Percentiles rank a stretch among this genome's conserved stretches.
phyloP scores from a whole-genome alignment of 2,329 filamentous ascomycete genomes.

The Colletotrichum higginsianum region DNA sequence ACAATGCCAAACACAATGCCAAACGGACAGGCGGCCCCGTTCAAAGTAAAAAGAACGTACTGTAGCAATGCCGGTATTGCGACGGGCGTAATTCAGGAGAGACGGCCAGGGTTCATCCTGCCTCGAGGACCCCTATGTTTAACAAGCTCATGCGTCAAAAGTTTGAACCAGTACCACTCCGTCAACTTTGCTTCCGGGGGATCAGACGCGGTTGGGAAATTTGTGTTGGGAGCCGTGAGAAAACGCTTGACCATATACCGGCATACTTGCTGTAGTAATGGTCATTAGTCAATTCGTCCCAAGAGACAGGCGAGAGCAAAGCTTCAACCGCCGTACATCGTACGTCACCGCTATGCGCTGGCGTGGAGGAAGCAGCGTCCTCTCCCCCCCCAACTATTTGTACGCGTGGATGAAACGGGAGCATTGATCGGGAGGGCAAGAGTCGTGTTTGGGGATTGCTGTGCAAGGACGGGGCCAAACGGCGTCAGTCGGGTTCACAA shows the following conservation, averaged over 20 bases:
- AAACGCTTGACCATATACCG: too few relatives aligned
- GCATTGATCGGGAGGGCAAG: conserved; percentile 38
- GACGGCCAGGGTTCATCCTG: conserved; percentile 25
- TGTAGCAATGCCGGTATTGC: too few relatives aligned
- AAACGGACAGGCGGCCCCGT: neutral
- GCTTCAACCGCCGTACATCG: neutral
- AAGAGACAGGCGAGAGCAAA: neutral
- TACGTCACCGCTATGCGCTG: conserved; percentile 29
- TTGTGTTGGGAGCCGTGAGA: neutral
- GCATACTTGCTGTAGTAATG: too few relatives aligned
- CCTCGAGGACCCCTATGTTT: conserved; percentile 25
- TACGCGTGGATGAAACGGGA: conserved; percentile 36
- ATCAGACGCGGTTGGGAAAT: neutral
- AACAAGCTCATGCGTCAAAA: conserved; percentile 13
- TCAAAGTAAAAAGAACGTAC: neutral
- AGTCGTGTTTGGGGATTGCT: conserved; percentile 38
- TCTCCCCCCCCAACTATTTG: conserved; percentile 4
- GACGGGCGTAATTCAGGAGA: neutral
- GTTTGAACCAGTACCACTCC: conserved; percentile 7
- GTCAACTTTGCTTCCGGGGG: conserved; percentile 6
- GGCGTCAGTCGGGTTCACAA: conserved; percentile 1
- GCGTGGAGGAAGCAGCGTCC: neutral
- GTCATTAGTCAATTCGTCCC: neutral
- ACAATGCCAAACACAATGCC: neutral
- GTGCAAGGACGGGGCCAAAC: conserved; percentile 27